Percentiles rank a stretch among this genome's conserved stretches.
These are phyloP conservation scores for Albugo candida DNA, from an alignment of 352 stramenopile genomes.

Conservation along the genomic window DNA sequence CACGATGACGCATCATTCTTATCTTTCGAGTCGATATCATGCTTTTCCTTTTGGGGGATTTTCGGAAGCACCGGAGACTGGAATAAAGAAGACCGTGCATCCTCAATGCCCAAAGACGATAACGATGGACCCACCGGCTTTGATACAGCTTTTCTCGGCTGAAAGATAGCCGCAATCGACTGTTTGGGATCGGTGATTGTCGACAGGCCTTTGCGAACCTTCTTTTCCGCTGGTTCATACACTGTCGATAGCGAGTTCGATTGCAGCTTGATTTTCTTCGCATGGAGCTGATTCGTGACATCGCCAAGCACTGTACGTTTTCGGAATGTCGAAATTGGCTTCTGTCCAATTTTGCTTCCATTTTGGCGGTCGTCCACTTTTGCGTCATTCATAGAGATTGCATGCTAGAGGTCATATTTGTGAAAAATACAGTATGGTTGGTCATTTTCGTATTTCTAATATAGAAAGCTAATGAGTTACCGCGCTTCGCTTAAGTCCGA, in stretches of 20 bases:
- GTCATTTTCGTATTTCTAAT: slow-evolving; percentile 9
- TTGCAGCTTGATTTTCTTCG: too few relatives aligned
- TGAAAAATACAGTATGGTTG: slow-evolving; percentile 1
- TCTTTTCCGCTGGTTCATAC: neutral
- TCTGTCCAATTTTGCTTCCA: neutral
- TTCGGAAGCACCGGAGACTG: neutral
- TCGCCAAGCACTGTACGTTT: too few relatives aligned
- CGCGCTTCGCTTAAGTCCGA: too few relatives aligned
- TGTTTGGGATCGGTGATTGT: neutral
- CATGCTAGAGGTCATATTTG: slow-evolving; percentile 6
- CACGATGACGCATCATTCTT: slow-evolving; percentile 32
- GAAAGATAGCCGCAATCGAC: too few relatives aligned
- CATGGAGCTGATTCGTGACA: too few relatives aligned
- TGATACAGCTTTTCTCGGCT: neutral
- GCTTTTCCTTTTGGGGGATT: slow-evolving; percentile 7
- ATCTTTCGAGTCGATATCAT: slow-evolving; percentile 65
- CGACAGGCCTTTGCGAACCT: neutral
- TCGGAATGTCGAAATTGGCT: too few relatives aligned
- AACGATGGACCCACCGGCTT: neutral
- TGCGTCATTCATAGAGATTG: slow-evolving; percentile 3
- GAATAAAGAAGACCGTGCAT: neutral
- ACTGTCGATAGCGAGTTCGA: neutral
- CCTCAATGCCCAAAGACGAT: neutral
- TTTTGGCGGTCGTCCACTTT: neutral
- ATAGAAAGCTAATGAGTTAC: neutral